Conservation (phyloP, 2,329 filamentous ascomycete genomes). For the Cladosporium sp. region DNA sequence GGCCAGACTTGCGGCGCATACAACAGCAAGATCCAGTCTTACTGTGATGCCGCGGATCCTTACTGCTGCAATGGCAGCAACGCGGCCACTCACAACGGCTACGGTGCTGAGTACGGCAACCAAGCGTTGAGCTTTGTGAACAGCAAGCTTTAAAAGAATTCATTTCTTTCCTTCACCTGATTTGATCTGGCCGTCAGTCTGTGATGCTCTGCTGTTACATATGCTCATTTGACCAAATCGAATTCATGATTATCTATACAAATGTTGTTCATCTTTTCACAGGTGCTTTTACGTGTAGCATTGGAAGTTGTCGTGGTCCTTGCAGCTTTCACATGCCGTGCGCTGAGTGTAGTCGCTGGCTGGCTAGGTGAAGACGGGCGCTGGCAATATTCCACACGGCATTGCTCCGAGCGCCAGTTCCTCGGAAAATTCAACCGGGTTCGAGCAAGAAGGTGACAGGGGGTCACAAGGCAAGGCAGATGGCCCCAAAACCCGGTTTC, state of each 20-base stretch:
- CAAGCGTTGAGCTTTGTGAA: constrained; percentile 61
- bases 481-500: not conserved
- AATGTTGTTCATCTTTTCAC: too few species aligned
- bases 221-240: not conserved
- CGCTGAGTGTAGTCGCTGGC: too few species aligned
- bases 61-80: constrained; percentile 68
- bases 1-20: constrained; percentile 54
- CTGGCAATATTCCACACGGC: too few species aligned
- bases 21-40: constrained; percentile 60
- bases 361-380: too few species aligned
- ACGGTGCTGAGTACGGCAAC: constrained; percentile 60
- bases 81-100: constrained; percentile 60
- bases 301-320: too few species aligned
- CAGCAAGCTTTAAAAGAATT: constrained; percentile 46
- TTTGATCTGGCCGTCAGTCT: not conserved
- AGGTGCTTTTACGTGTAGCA: not conserved
- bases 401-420: too few species aligned
- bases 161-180: not conserved
- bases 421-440: not conserved
- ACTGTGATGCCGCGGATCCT: constrained; percentile 64
- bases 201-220: not conserved
- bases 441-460: not conserved
- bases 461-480: not conserved
- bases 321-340: too few species aligned
- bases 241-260: not conserved